Base-by-base conservation (phyloP, 2,329 filamentous ascomycete genomes). In the Fusarium nygamai region DNA sequence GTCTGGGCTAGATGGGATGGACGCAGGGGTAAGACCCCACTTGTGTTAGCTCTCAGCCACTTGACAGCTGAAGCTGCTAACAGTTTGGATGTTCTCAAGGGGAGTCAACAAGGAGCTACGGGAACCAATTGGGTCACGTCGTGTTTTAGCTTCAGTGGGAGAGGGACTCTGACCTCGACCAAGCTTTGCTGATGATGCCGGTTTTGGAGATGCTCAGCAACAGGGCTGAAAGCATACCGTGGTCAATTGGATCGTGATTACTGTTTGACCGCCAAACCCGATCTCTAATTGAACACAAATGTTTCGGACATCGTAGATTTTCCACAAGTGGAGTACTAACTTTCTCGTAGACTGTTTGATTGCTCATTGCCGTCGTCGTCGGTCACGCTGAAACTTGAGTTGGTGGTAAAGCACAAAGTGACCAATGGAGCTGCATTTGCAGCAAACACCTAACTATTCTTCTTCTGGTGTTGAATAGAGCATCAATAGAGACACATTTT, bases 11-110 rank as follows among this genome's bases (percentile, higher is more conserved):
- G 38, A 46, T 20, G 54, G 54, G 65, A 73, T 73, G 48, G 73
- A 74, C 67, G 75, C 76, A 78, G 75, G 76, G 76, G 76, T 70
- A 38, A 59, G 69, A 61, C 47, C 68, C 76, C 71, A 73, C 75
- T 75, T 68, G 60, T 72, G 60, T 63, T 61, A 69, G 46, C 46
- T 66, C 36, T 71, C 41, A 64, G 68, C 69, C 68, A 75, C 64
- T 71, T 76, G 73, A 69, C 68, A 69, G 68, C 72, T 71, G 65
- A 59, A 64, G 39, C 46, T 71, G 44, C 69, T 73, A 76, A 75
- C 69, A 68, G 64, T 58, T 58, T 67, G 58, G 59, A 54, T 58
- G 54, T 57, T 64, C 44, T 41, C 39, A 29, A 44, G 33, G 24
- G 36, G 16, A 58, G 24, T 58, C 41, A 56, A 61, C 39, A 43